A percentile compares a stretch with the other conserved stretches of the same genome.
These are phyloP conservation scores for Coemansia sp. DNA, from an alignment of 192 early-diverging fungal genomes.

Conservation along the genomic window DNA sequence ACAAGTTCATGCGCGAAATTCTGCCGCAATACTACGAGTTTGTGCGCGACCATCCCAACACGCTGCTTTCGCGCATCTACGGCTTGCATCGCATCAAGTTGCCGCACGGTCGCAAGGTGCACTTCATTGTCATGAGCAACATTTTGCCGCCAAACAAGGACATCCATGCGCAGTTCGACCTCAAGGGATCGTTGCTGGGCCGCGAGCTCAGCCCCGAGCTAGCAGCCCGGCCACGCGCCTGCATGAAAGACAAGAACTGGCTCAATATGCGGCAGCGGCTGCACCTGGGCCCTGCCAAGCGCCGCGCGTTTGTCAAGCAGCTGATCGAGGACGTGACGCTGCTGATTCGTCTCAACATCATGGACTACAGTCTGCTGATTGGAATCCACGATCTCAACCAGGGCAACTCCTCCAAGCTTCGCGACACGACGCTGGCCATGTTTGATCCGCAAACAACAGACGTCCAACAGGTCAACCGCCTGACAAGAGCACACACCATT, in stretches of 20 bases:
- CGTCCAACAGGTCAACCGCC: slow-evolving; percentile 43
- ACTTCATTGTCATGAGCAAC: slow-evolving; percentile 99
- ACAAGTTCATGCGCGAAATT: slow-evolving; percentile 89
- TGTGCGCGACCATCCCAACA: slow-evolving; percentile 84
- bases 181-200: slow-evolving; percentile 93
- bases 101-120: slow-evolving; percentile 88
- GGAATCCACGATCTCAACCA: slow-evolving; percentile 85
- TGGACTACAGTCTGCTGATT: slow-evolving; percentile 97
- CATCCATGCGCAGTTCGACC: slow-evolving; percentile 93
- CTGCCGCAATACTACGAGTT: slow-evolving; percentile 90
- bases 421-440: slow-evolving; percentile 86
- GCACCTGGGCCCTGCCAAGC: slow-evolving; percentile 80
- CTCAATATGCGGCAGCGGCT: slow-evolving; percentile 69
- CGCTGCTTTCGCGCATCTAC: slow-evolving; percentile 91
- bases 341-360: slow-evolving; percentile 77
- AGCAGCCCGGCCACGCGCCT: slow-evolving; percentile 78
- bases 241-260: slow-evolving; percentile 98
- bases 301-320: slow-evolving; percentile 79
- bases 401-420: slow-evolving; percentile 86
- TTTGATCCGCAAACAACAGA: slow-evolving; percentile 67
- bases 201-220: slow-evolving; percentile 76
- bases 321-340: slow-evolving; percentile 84
- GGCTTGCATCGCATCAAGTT: slow-evolving; percentile 96
- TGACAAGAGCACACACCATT: slow-evolving; percentile 55
- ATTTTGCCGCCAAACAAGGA: slow-evolving; percentile 96